These are phyloP conservation scores for Gleditsia sinensis DNA, from an alignment of 306 rosid species.

Conservation along the genomic window DNA sequence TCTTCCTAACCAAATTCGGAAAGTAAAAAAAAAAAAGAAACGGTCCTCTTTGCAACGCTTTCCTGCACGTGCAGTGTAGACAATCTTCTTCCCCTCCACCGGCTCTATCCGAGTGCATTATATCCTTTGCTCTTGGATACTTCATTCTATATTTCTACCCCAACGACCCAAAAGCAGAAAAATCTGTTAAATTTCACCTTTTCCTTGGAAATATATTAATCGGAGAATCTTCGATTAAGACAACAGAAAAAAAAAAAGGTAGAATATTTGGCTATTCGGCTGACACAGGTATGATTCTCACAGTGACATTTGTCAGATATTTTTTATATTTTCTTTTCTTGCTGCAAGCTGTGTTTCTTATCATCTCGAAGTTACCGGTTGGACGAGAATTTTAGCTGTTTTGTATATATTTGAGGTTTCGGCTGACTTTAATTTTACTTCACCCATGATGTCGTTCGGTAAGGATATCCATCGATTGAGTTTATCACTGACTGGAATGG, in stretches of 20 bases:
- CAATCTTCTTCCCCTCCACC: conserved; percentile 3
- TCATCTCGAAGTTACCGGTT: conserved; percentile 5
- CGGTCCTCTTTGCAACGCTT: not conserved
- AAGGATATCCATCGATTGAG: not conserved
- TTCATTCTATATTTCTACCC: not conserved
- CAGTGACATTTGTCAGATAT: not conserved
- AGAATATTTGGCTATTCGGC: conserved; percentile 19
- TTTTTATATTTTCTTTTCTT: conserved; percentile 4
- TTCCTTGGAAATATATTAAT: not conserved
- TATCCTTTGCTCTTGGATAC: conserved; percentile 17
- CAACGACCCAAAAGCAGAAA: conserved; percentile 28
- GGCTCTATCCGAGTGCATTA: conserved; percentile 23
- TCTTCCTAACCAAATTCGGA: too few species aligned
- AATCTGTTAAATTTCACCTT: conserved; percentile 16
- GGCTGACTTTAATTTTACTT: conserved; percentile 26
- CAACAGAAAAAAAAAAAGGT: conserved; percentile 11
- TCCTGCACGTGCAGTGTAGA: not conserved
- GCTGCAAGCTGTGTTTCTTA: not conserved
- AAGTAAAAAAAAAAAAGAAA: not conserved
- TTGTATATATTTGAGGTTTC: not conserved
- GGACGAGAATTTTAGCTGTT: conserved; percentile 9
- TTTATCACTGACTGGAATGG: not conserved
- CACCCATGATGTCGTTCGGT: not conserved
- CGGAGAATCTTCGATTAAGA: conserved; percentile 14
- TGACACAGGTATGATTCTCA: conserved; percentile 29